Evolutionary conservation across 2,329 filamentous ascomycete species (phyloP), one percentile per base, ranked within the genome.

Genomic region (Fusarium verrucosum): DNA sequence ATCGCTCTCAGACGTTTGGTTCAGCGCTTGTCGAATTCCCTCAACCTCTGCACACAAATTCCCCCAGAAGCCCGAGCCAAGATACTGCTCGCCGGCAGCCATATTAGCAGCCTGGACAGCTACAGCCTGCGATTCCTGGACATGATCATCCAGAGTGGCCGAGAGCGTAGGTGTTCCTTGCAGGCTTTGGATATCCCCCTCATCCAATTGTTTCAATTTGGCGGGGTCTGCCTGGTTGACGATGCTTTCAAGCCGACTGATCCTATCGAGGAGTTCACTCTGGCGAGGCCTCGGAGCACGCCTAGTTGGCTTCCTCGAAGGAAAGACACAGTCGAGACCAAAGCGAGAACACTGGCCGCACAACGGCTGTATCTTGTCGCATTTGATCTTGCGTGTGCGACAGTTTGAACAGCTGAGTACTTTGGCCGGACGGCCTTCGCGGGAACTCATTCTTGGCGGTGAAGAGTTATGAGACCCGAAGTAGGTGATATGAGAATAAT

Each of bases 361-460:
- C 23, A 60, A 41, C 7, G 86, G 87, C 58, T 82, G 78, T 32
- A 78, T 76, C 62, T 84, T 82, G 69, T 86, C 81, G 74, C 87
- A 89, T 65, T 84, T 87, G 40, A 88, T 78, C 71, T 89, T 89
- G 61, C 86, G 82, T 61, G 85, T 83, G 58, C 88, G 85, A 68
- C 88, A 91, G n/a, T 81, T 80, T 7, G 86, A 79, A 70, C 88
- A 90, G 33, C 79, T 81, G 42, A 83, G 72, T n/a, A 77, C 76
- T 57, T 79, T 78, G 40, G 62, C 58, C 1, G 58, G 57, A n/a
- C 46, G 58, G 35, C 50, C 61, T 49, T 65, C 58, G 23, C 47
- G 54, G 10, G 57, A 32, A 41, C 58, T 70, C 70, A 72, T 72
- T 16, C 35, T 59, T 52, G 45, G 47, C 32, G 38, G 36, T 40